A percentile compares a stretch with the other conserved stretches of the same genome.
These are phyloP conservation scores for Takashimella koratensis DNA, from an alignment of 1,284 basidiomycete species.

Conservation along the genomic window DNA sequence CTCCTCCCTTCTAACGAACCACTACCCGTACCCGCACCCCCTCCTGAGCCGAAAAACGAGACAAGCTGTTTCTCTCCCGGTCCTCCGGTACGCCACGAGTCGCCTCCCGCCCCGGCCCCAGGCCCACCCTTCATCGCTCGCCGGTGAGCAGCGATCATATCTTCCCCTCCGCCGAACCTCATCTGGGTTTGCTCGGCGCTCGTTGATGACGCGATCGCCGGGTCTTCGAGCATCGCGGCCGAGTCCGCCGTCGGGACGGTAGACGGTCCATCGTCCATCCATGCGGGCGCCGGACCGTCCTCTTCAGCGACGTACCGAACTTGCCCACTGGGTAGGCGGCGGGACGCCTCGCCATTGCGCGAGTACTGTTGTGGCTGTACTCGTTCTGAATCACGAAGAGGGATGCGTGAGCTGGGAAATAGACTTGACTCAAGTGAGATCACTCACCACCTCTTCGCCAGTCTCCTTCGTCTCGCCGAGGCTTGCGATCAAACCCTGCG, in stretches of 20 bases:
- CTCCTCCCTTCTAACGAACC: background rate
- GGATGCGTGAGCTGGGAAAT: background rate
- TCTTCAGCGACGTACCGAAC: conserved; percentile 19
- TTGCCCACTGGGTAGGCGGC: conserved; percentile 2
- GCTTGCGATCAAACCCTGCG: conserved; percentile 1
- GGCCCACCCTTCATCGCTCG: conserved; percentile 31
- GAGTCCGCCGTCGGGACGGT: background rate
- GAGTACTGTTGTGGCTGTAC: conserved; percentile 5
- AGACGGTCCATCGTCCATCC: conserved; percentile 38
- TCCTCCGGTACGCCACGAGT: conserved; percentile 15
- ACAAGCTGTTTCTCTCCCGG: conserved; percentile 26
- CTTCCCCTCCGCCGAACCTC: conserved; percentile 40
- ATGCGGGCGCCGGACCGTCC: conserved; percentile 38
- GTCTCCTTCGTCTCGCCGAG: conserved; percentile 8
- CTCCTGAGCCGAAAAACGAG: conserved; percentile 26
- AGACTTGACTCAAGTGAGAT: background rate
- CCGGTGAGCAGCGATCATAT: conserved; percentile 45
- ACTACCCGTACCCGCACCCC: background rate
- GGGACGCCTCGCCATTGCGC: conserved; percentile 12
- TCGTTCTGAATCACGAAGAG: conserved; percentile 1
- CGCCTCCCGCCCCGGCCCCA: background rate
- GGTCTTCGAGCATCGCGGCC: conserved; percentile 16
- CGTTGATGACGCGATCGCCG: conserved; percentile 18
- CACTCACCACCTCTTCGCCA: conserved; percentile 18
- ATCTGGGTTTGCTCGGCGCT: conserved; percentile 12